phyloP scores from a whole-genome alignment of 139 green algal genomes.

The Chlorella sp. region DNA sequence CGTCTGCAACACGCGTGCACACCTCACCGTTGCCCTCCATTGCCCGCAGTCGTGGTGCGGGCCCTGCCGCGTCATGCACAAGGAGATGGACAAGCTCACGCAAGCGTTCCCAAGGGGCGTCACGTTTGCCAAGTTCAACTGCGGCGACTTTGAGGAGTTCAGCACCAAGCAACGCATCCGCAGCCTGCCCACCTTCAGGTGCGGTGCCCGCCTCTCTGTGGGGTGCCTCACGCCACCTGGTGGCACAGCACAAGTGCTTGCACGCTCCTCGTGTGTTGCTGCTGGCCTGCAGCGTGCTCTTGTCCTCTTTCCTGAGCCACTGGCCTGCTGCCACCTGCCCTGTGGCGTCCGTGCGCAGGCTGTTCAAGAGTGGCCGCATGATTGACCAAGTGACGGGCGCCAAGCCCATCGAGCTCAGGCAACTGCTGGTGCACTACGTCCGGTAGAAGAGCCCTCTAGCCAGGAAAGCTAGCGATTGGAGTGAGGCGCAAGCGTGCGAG shows the following conservation, averaged over 20 bases:
- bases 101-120: not conserved
- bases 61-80: not conserved
- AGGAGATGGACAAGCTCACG: not conserved
- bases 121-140: not conserved
- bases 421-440: not conserved
- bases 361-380: not conserved
- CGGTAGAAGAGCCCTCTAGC: no score
- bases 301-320: not conserved
- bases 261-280: no score
- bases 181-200: not conserved
- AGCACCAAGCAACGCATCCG: not conserved
- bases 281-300: no score
- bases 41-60: not conserved
- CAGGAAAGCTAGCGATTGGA: no score
- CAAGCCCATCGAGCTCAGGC: not conserved
- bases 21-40: no score
- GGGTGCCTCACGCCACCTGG: no score
- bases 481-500: no score
- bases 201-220: not conserved
- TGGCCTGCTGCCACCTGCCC: no score
- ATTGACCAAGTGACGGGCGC: not conserved
- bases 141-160: not conserved
- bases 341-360: no score
- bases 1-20: no score
- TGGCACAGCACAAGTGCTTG: no score